Evolutionary conservation across 1,284 basidiomycete genomes (phyloP).

Genomic region (Ceratobasidium sp.): DNA sequence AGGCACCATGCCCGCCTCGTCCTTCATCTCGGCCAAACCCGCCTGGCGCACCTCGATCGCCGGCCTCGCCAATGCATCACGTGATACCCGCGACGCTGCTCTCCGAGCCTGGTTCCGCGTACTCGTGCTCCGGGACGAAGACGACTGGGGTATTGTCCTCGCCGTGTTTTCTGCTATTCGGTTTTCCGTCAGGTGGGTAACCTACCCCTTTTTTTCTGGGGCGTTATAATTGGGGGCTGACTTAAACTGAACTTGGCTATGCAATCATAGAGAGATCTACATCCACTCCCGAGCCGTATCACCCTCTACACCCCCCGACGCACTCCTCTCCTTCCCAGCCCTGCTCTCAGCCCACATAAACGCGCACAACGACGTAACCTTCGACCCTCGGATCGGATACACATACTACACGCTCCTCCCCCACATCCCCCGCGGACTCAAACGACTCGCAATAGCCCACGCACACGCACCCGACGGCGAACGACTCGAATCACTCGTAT

Average conservation of each 20-base stretch:
- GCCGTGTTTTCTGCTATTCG: constrained; percentile 1
- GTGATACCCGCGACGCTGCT: constrained; percentile 25
- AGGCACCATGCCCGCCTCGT: constrained; percentile 23
- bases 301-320: constrained; percentile 16
- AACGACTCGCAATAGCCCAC: constrained; percentile 37
- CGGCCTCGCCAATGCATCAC: constrained; percentile 35
- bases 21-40: constrained; percentile 41
- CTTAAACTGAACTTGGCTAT: no score
- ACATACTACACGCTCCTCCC: constrained; percentile 40
- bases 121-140: constrained; percentile 27
- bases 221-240: no score
- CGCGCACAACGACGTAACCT: constrained; percentile 40
- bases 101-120: constrained; percentile 35
- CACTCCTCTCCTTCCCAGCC: constrained; percentile 31
- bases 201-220: no score
- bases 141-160: constrained; percentile 26
- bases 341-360: constrained; percentile 36
- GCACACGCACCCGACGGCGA: constrained; percentile 34
- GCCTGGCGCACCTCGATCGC: constrained; percentile 21
- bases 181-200: constrained; percentile 31
- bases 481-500: constrained; percentile 11
- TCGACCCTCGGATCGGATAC: constrained; percentile 29
- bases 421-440: constrained; percentile 7
- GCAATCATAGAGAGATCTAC: constrained; percentile 21
- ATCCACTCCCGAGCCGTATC: constrained; percentile 6